Conservation (phyloP, 345 rosid genomes). For the Theobroma cacao region DNA sequence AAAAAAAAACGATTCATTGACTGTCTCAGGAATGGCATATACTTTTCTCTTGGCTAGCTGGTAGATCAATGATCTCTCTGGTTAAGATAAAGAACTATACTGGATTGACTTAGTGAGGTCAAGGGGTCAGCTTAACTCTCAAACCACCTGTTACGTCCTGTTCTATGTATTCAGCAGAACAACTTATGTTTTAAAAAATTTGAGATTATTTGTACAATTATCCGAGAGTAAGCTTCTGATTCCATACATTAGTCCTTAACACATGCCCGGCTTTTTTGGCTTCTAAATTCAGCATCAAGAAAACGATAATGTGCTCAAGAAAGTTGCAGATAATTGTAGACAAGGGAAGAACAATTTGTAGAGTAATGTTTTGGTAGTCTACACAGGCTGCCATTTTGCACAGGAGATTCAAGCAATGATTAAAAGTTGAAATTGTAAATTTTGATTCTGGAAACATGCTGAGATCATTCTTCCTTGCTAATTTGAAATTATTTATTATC, state of each 20-base stretch:
- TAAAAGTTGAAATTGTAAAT: background rate
- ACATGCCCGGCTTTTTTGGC: background rate
- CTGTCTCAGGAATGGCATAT: too few relatives aligned
- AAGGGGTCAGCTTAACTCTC: background rate
- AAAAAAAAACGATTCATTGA: too few relatives aligned
- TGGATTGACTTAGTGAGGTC: background rate
- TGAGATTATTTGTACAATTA: too few relatives aligned
- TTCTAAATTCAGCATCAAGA: too few relatives aligned
- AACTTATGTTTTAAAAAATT: too few relatives aligned
- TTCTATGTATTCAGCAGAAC: background rate
- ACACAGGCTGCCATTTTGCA: background rate
- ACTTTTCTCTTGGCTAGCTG: background rate
- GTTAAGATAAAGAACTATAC: background rate
- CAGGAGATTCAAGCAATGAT: background rate
- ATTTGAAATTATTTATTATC: too few relatives aligned
- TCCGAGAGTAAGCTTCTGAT: background rate
- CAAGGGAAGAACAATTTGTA: too few relatives aligned
- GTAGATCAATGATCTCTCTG: background rate
- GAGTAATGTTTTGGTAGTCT: background rate
- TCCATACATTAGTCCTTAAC: background rate
- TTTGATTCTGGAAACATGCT: too few relatives aligned
- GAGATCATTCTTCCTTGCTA: too few relatives aligned
- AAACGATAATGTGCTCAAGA: too few relatives aligned
- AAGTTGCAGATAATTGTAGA: too few relatives aligned
- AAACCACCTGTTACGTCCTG: background rate